These are phyloP conservation scores for Cyclotella cryptica DNA, from an alignment of 108 stramenopile genomes.

Conservation along the genomic window DNA sequence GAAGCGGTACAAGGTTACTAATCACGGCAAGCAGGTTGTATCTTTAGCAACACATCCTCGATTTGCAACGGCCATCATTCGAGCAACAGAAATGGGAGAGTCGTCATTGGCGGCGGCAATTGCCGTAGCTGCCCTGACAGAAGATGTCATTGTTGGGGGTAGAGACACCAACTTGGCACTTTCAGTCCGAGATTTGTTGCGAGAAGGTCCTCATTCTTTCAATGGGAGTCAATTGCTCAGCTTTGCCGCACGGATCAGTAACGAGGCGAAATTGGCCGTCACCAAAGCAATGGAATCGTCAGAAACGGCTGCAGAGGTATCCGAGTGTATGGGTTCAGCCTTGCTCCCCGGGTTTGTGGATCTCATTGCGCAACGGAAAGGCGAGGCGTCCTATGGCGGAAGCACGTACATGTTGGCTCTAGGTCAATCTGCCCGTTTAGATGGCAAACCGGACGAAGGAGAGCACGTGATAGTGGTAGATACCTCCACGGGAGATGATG, in stretches of 20 bases:
- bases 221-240: constrained; percentile 33
- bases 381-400: constrained; percentile 66
- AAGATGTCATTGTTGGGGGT: constrained; percentile 33
- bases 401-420: constrained; percentile 61
- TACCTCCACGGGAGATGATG: constrained; percentile 70
- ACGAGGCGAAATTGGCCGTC: constrained; percentile 42
- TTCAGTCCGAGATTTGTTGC: constrained; percentile 39
- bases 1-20: constrained; percentile 54
- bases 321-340: constrained; percentile 37
- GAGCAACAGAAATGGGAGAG: constrained; percentile 25
- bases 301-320: constrained; percentile 21
- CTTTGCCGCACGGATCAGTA: constrained; percentile 53
- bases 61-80: constrained; percentile 64
- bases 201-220: constrained; percentile 19
- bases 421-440: constrained; percentile 47
- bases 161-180: constrained; percentile 36
- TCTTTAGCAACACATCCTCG: constrained; percentile 83
- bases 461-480: constrained; percentile 61
- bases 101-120: constrained; percentile 54
- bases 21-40: constrained; percentile 61
- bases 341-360: constrained; percentile 72
- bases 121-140: constrained; percentile 51
- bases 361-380: constrained; percentile 68
- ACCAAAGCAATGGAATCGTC: constrained; percentile 24
- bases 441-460: constrained; percentile 42